A percentile compares a stretch with the other conserved stretches of the same genome.
Evolutionary conservation across 805 yeast species (phyloP).

Genomic region (Starmerella vaccinii): DNA sequence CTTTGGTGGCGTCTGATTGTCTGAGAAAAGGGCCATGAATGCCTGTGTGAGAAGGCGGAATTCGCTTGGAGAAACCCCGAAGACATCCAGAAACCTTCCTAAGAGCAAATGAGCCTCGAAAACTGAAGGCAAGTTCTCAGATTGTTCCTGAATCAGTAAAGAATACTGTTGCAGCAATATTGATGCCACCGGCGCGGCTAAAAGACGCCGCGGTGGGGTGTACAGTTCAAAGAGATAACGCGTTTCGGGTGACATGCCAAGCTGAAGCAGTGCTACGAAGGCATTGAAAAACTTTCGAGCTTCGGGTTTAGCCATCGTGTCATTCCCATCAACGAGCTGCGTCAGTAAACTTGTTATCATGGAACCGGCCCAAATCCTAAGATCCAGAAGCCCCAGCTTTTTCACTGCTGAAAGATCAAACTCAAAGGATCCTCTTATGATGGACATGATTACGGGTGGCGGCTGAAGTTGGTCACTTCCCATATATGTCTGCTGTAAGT

Average conservation of each 20-base stretch:
- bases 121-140: not conserved
- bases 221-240: not conserved
- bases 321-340: not conserved
- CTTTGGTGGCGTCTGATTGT: not conserved
- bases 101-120: not conserved
- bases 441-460: not conserved
- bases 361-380: not conserved
- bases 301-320: not conserved
- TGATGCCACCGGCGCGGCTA: slow-evolving; percentile 1
- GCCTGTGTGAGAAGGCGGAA: slow-evolving; percentile 1
- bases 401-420: not conserved
- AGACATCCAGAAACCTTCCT: not conserved
- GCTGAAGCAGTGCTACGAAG: not conserved
- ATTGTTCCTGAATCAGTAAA: not conserved
- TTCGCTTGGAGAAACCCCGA: not conserved
- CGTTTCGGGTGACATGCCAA: not conserved
- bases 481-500: not conserved
- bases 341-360: not conserved
- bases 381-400: not conserved
- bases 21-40: not conserved
- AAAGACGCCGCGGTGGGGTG: not conserved
- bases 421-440: not conserved
- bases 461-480: not conserved
- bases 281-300: not conserved
- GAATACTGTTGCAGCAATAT: no score